Evolutionary conservation across 164 flowering plant genomes (phyloP).

Genomic region (Magnolia sinica): DNA sequence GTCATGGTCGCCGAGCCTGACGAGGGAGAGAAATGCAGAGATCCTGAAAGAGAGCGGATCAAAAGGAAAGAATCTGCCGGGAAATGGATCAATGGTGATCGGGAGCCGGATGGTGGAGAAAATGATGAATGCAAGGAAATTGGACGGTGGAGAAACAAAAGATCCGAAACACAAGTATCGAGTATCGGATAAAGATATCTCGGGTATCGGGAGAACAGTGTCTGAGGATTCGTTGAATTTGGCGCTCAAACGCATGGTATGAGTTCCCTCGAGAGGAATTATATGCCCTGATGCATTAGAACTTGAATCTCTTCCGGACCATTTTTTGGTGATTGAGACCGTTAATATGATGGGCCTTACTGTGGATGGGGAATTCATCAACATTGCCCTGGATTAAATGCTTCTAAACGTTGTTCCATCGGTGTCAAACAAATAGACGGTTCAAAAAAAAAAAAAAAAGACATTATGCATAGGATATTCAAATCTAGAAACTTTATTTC

Average conservation of each 20-base stretch:
- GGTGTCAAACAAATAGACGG: too few species aligned
- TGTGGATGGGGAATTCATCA: too few species aligned
- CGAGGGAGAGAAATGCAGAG: conserved; percentile 37
- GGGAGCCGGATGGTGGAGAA: conserved; percentile 69
- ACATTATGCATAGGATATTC: too few species aligned
- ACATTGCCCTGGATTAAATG: too few species aligned
- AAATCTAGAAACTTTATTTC: too few species aligned
- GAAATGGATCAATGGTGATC: conserved; percentile 28
- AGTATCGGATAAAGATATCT: conserved; percentile 13
- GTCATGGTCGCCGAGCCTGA: conserved; percentile 39
- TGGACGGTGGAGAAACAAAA: conserved; percentile 21
- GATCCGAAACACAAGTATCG: conserved; percentile 19
- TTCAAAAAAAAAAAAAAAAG: too few species aligned
- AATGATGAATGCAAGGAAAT: conserved; percentile 62
- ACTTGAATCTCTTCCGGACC: too few species aligned
- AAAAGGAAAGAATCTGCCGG: conserved; percentile 7
- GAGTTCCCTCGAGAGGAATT: neutral
- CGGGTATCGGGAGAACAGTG: conserved; percentile 30
- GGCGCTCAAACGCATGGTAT: conserved; percentile 39
- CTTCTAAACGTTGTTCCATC: too few species aligned
- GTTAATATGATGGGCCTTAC: too few species aligned
- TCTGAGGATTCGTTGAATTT: conserved; percentile 28
- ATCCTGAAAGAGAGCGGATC: neutral
- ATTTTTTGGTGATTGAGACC: too few species aligned
- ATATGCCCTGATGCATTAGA: too few species aligned